phyloP scores from a whole-genome alignment of 2,329 filamentous ascomycete genomes.

The Raffaelea arxii region DNA sequence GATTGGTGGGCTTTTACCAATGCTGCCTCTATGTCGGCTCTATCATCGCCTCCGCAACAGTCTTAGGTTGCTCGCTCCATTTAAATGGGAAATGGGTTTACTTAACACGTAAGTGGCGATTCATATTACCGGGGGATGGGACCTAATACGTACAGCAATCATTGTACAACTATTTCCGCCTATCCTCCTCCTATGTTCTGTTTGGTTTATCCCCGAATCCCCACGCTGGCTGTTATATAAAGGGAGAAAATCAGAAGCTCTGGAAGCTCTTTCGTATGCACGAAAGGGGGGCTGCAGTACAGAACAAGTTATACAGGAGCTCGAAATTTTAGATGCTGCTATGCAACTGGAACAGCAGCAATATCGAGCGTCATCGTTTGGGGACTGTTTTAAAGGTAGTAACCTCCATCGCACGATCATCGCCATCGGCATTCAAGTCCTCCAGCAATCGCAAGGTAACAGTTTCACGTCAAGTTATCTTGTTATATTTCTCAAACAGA shows the following conservation, averaged over 20 bases:
- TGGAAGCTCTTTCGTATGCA: neutral
- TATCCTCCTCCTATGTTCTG: neutral
- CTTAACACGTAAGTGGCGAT: neutral
- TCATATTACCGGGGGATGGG: too few species aligned
- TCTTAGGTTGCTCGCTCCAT: conserved; percentile 2
- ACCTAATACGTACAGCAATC: neutral
- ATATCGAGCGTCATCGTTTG: conserved; percentile 9
- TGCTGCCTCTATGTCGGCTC: conserved; percentile 8
- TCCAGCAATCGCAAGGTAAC: conserved; percentile 12
- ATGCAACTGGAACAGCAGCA: conserved; percentile 10
- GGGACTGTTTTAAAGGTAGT: neutral
- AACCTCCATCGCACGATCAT: conserved; percentile 8
- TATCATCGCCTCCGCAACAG: conserved; percentile 4
- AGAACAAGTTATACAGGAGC: conserved; percentile 9
- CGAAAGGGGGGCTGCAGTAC: neutral
- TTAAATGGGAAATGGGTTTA: neutral
- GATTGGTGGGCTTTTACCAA: conserved; percentile 11
- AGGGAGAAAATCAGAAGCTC: neutral
- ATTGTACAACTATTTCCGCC: conserved; percentile 1
- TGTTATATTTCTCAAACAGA: conserved; percentile 15
- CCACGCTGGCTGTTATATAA: conserved; percentile 2
- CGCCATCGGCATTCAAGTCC: conserved; percentile 11
- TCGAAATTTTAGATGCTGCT: conserved; percentile 9
- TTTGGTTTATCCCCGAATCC: conserved; percentile 2
- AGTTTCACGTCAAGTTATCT: conserved; percentile 10